Percentiles rank a stretch among this genome's conserved stretches.
Conservation (phyloP, 1,139 yeast species). For the Debaryomyces subglobosus region DNA sequence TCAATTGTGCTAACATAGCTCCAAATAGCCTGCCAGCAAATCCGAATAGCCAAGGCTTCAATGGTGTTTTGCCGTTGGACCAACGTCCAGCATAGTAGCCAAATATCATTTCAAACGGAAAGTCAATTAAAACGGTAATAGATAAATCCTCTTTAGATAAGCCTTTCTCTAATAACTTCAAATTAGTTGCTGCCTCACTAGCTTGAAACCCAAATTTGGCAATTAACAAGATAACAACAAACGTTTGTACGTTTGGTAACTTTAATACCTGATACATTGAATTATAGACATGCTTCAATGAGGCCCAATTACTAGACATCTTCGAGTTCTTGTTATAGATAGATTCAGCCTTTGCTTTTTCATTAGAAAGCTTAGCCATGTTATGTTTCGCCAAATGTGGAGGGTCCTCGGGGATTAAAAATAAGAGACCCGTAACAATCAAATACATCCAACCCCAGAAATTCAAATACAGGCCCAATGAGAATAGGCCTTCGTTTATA, state of each 20-base stretch:
- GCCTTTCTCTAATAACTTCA: constrained; percentile 91
- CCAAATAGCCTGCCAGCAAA: constrained; percentile 82
- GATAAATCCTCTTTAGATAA: constrained; percentile 92
- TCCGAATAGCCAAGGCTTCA: constrained; percentile 89
- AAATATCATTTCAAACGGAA: constrained; percentile 93
- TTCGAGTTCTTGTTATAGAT: constrained; percentile 29
- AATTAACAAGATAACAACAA: constrained; percentile 72
- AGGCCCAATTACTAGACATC: constrained; percentile 23
- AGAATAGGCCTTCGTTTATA: constrained; percentile 62
- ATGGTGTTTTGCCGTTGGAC: constrained; percentile 75
- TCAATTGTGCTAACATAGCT: constrained; percentile 73
- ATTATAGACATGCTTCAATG: constrained; percentile 57
- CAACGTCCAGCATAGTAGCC: constrained; percentile 96
- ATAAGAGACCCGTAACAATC: constrained; percentile 63
- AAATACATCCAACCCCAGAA: constrained; percentile 80
- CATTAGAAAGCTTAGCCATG: constrained; percentile 40
- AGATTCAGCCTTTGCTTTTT: constrained; percentile 30
- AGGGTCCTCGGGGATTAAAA: constrained; percentile 71
- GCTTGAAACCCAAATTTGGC: constrained; percentile 94
- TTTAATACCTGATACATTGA: constrained; percentile 79
- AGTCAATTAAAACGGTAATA: constrained; percentile 87
- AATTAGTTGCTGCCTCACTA: constrained; percentile 92
- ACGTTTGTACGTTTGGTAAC: constrained; percentile 73
- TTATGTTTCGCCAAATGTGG: constrained; percentile 46
- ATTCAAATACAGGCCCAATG: constrained; percentile 72